Evolutionary conservation across 306 rosid genomes (phyloP), one percentile per base, ranked within the genome.

Genomic region (Castanea mollissima): DNA sequence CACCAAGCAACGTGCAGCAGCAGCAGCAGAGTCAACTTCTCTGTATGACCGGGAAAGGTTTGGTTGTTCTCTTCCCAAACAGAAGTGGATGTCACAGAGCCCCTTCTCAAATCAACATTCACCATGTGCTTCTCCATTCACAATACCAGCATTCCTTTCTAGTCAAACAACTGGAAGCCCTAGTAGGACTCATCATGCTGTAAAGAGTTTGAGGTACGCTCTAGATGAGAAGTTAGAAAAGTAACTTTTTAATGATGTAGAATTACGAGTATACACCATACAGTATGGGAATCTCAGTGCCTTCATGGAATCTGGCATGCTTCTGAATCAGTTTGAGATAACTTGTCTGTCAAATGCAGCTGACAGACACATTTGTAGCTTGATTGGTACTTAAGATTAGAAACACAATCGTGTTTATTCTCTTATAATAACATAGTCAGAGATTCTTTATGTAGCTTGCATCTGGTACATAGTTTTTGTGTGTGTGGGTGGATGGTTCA

Each of bases 1-100:
- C 49, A 76, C 87, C 29, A 88, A 76, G 75, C 81, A 81, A 62
- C 85, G 73, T 7, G 85, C 78, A 16, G 80, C 41, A 23, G 85
- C 79, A 52, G 75, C 87, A 60, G 58, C 74, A 21, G 76, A 69
- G 29, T 55, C 90, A 14, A 6, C 56, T 44, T 65, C 62, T 75
- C 38, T 25, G 18, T 73, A 64, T 68, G 65, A 83, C 25, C 78
- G 55, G 23, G 82, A 73, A 68, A 80, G 85, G 67, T 78, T 81
- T 27, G 79, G 77, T 25, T 60, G 44, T 23, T 29, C 59, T 62
- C 54, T 71, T 23, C 81, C 81, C 3, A 69, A 71, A 78, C 77
- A 81, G 75, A 83, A 67, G 75, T 68, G 55, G 77, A 68, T 51
- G 51, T 76, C 82, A 46, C 44, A 49, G 34, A 65, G 80, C 72